A percentile compares a stretch with the other conserved stretches of the same genome.
Evolutionary conservation across 257 asterid species (phyloP).

Genomic region (Petunia secreta): DNA sequence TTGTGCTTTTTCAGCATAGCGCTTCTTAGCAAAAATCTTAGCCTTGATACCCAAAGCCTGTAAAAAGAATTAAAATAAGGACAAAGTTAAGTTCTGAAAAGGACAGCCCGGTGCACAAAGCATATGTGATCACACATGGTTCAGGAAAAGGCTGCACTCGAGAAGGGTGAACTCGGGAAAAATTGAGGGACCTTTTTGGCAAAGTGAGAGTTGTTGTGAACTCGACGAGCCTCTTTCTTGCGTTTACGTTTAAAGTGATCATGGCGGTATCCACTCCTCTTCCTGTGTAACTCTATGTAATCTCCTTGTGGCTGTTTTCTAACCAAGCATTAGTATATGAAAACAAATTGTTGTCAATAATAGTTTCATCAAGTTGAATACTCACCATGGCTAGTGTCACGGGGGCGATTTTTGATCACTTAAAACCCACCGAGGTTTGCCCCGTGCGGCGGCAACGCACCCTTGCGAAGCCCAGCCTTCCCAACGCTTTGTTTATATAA

Average conservation of each 20-base stretch:
- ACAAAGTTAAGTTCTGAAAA: not conserved
- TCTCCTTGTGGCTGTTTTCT: conserved; percentile 94
- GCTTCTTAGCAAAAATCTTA: conserved; percentile 79
- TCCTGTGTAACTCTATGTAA: conserved; percentile 82
- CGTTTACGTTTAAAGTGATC: conserved; percentile 92
- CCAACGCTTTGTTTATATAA: too few relatives aligned
- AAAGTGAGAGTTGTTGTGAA: conserved; percentile 74
- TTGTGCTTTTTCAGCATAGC: conserved; percentile 78
- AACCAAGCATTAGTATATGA: too few relatives aligned
- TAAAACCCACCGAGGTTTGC: too few relatives aligned
- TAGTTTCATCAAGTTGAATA: too few relatives aligned
- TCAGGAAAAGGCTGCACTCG: too few relatives aligned
- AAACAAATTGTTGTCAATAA: too few relatives aligned
- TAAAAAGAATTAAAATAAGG: not conserved
- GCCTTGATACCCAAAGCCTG: conserved; percentile 98
- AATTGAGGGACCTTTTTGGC: conserved; percentile 61
- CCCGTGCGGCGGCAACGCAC: too few relatives aligned
- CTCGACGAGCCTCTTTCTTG: conserved; percentile 97
- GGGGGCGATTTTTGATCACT: too few relatives aligned
- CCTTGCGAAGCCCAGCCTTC: too few relatives aligned
- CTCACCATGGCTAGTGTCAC: too few relatives aligned
- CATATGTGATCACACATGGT: too few relatives aligned
- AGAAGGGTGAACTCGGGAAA: not conserved
- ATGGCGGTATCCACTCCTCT: conserved; percentile 87
- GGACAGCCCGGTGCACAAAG: too few relatives aligned